Percentiles rank a stretch among this genome's conserved stretches.
phyloP scores from a whole-genome alignment of 163 green algal genomes.

The Scenedesmus sp. region DNA sequence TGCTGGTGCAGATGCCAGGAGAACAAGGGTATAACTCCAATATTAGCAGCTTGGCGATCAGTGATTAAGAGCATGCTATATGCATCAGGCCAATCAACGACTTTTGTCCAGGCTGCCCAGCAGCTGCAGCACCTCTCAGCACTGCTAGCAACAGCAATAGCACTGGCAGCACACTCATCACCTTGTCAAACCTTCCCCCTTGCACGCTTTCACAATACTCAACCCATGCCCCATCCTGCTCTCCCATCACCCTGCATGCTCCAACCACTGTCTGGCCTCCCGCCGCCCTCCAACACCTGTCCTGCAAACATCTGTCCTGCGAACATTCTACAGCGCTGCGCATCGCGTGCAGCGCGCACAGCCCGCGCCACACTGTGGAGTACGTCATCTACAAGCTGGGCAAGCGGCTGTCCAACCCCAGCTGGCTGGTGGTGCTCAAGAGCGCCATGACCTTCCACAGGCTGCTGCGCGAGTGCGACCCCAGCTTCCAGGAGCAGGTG shows the following conservation, averaged over 20 bases:
- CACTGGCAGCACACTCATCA: no score
- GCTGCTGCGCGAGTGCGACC: conserved; percentile 88
- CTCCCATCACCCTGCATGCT: neutral
- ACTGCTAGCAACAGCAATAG: no score
- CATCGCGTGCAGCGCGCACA: conserved; percentile 61
- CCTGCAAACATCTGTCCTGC: neutral
- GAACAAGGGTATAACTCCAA: no score
- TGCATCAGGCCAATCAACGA: no score
- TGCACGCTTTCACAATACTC: no score
- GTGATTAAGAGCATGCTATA: no score
- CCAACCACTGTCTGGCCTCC: no score
- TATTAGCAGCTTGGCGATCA: no score
- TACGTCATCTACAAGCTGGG: conserved; percentile 81
- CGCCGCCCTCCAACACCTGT: neutral
- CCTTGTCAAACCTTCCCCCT: no score
- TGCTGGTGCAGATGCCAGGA: neutral
- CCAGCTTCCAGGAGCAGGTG: conserved; percentile 86
- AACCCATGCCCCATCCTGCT: neutral
- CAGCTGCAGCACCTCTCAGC: no score
- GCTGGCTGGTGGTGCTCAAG: conserved; percentile 90
- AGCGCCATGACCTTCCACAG: conserved; percentile 91
- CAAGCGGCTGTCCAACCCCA: conserved; percentile 70
- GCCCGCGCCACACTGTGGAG: conserved; percentile 63
- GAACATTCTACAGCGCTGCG: conserved; percentile 66
- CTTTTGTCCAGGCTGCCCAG: no score